Evolutionary conservation across 257 asterid genomes (phyloP).

Genomic region (Nemophila menziesii): DNA sequence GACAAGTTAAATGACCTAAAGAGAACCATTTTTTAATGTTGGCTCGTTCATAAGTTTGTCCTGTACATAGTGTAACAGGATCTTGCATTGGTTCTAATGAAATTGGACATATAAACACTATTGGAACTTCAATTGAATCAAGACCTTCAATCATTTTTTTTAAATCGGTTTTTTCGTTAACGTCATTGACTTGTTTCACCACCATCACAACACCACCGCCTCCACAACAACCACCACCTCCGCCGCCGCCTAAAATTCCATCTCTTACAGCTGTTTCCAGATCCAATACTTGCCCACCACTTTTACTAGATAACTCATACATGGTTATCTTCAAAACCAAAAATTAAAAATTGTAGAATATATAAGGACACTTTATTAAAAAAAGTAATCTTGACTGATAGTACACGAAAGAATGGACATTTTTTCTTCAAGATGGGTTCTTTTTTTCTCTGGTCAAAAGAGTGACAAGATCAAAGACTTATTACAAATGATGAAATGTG

Average conservation of each 20-base stretch:
- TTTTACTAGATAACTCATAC: too few relatives aligned
- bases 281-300: constrained; percentile 38
- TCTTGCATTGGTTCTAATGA: constrained; percentile 70
- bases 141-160: constrained; percentile 24
- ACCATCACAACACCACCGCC: constrained; percentile 14
- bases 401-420: too few relatives aligned
- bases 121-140: constrained; percentile 17
- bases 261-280: constrained; percentile 51
- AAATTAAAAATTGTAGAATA: too few relatives aligned
- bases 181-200: too few relatives aligned
- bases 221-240: constrained; percentile 22
- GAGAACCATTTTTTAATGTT: constrained; percentile 53
- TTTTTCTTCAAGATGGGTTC: too few relatives aligned
- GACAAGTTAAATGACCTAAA: constrained; percentile 56
- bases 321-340: too few relatives aligned
- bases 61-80: constrained; percentile 74
- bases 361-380: too few relatives aligned
- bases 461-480: too few relatives aligned
- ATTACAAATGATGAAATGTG: too few relatives aligned
- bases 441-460: too few relatives aligned
- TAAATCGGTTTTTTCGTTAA: constrained; percentile 23
- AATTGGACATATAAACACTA: constrained; percentile 60
- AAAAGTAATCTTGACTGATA: too few relatives aligned
- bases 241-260: constrained; percentile 54
- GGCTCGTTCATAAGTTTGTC: constrained; percentile 68